Percentiles rank a stretch among this genome's conserved stretches.
phyloP scores from a whole-genome alignment of 257 asterid species.

The Cynanchum wilfordii region DNA sequence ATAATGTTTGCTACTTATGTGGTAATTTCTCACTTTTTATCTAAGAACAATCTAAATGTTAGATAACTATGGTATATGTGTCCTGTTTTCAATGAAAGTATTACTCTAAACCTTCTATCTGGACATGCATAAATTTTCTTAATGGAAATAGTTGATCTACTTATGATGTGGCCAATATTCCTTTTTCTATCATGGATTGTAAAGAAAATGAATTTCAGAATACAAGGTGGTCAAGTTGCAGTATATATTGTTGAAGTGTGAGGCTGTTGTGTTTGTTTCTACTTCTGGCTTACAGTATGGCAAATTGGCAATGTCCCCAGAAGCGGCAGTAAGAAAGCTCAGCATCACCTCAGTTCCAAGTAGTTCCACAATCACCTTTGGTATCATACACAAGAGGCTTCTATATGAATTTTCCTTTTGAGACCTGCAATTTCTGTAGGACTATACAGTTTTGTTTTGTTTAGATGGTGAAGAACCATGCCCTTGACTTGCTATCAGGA shows the following conservation, averaged over 20 bases:
- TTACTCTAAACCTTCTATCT: background rate
- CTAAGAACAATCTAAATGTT: background rate
- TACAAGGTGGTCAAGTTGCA: background rate
- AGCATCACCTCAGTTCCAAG: background rate
- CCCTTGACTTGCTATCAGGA: background rate
- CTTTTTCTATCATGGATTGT: background rate
- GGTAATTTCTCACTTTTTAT: background rate
- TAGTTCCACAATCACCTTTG: background rate
- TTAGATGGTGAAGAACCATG: background rate
- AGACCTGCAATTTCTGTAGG: background rate
- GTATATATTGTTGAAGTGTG: background rate
- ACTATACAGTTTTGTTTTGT: background rate
- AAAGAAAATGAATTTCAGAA: background rate
- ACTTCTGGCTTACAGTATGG: background rate
- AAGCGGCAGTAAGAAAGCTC: background rate
- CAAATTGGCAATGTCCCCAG: background rate
- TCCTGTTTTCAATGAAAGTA: background rate
- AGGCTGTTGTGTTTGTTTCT: background rate
- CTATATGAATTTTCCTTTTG: background rate
- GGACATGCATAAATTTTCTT: background rate
- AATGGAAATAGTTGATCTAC: background rate
- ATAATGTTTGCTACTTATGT: background rate
- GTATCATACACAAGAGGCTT: background rate
- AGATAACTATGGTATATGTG: background rate
- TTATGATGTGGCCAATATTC: background rate